Base-by-base conservation (phyloP, 768 basidiomycete species). In the Gelatoporia subvermispora region DNA sequence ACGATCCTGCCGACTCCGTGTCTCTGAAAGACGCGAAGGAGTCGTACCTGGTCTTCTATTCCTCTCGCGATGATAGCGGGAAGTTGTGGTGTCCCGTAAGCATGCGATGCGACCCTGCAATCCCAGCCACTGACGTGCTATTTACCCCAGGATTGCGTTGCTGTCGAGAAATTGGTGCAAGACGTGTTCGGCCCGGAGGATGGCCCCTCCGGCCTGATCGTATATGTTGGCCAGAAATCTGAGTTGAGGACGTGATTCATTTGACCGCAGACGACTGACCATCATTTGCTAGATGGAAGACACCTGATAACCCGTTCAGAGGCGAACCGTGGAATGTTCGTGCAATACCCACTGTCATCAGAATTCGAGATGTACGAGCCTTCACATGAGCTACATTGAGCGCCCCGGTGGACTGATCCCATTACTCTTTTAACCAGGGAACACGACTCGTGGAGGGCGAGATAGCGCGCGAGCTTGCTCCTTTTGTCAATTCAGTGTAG, bases 61-160 rank as follows among this genome's bases (percentile, higher is more conserved):
- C 86, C 9, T 86, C 84, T 17, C 69, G 81, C 43, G 74, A 79
- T 1, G 71, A 57, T n/a, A 48, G 78, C 49, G 85, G 81, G 22
- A 62, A 68, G 46, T 65, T 82, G 60, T 89, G 88, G 87, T 89
- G 87, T 60, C 77, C 83, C 21, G 87, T 88, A 56, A 41, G 74
- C 72, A 36, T 20, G 35, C 37, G 23, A 22, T 22, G 15, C 25
- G 21, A 4, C 41, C 52, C 28, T 20, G 17, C 36, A 21, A 23
- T 4, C 3, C 25, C 18, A 25, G 28, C 28, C 5, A 34, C 43
- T 42, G 10, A 22, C 40, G 20, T 45, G 41, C 34, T 48, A 31
- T 48, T 43, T 24, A 45, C 23, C 20, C 15, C 48, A 81, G 88
- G 88, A 90, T 59, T 89, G 88, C 61, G 66, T 69, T 24, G 75